Conservation (phyloP, 208 protist species). For the Naegleria lovaniensis region DNA sequence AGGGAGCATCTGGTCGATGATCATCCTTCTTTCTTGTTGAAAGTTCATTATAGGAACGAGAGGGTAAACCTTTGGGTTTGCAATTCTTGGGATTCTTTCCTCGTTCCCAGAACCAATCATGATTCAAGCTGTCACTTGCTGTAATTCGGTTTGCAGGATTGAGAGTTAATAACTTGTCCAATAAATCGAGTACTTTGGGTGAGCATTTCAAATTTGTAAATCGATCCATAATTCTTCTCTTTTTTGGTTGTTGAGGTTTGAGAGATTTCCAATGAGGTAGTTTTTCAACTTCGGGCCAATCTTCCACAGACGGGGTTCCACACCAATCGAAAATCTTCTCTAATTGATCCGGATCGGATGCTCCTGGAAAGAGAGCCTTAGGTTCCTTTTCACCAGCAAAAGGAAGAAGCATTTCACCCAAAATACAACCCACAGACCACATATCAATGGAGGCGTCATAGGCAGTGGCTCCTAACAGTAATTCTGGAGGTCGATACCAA, state of each 20-base stretch:
- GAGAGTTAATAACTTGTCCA: slow-evolving; percentile 84
- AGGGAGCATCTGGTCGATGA: neutral
- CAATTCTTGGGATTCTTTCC: neutral
- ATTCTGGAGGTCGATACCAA: slow-evolving; percentile 35
- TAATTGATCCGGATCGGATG: slow-evolving; percentile 67
- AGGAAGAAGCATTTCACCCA: slow-evolving; percentile 57
- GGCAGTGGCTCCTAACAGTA: slow-evolving; percentile 28
- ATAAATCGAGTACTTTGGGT: slow-evolving; percentile 62
- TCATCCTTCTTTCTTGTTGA: neutral
- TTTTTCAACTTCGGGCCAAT: slow-evolving; percentile 5
- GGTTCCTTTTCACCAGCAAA: slow-evolving; percentile 36
- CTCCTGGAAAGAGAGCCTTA: slow-evolving; percentile 48
- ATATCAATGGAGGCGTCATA: slow-evolving; percentile 54
- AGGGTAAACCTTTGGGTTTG: neutral
- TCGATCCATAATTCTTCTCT: neutral
- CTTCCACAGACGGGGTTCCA: neutral
- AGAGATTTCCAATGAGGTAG: neutral
- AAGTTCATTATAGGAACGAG: neutral
- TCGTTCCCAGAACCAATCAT: slow-evolving; percentile 56
- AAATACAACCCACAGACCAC: slow-evolving; percentile 73
- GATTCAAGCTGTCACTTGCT: slow-evolving; percentile 76
- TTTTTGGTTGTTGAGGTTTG: neutral
- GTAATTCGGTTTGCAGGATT: slow-evolving; percentile 87
- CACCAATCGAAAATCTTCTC: slow-evolving; percentile 46
- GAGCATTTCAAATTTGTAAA: neutral